phyloP scores from a whole-genome alignment of 768 basidiomycete species.

The Chalciporus sphaerocephalus region DNA sequence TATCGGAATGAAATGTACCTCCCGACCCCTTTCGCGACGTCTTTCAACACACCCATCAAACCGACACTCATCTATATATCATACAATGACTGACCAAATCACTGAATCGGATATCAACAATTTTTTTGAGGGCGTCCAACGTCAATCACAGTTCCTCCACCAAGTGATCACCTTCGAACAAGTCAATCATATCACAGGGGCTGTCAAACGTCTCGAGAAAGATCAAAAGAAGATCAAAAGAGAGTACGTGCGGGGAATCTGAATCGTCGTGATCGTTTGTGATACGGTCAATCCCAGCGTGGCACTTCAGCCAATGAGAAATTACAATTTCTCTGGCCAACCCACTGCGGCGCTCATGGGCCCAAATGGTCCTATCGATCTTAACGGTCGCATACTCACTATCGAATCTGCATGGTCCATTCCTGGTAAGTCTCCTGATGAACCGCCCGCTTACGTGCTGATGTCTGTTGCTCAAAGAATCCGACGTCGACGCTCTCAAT shows the following conservation, averaged over 20 bases:
- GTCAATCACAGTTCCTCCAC: not conserved
- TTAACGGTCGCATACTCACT: not conserved
- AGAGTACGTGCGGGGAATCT: too few species aligned
- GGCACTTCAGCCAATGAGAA: not conserved
- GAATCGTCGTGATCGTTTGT: too few species aligned
- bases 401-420: not conserved
- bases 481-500: not conserved
- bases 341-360: not conserved
- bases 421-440: not conserved
- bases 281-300: too few species aligned
- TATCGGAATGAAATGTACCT: too few species aligned
- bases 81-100: not conserved
- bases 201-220: not conserved
- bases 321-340: not conserved
- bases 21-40: too few species aligned
- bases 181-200: not conserved
- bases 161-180: not conserved
- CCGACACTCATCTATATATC: too few species aligned
- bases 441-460: not conserved
- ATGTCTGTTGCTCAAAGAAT: not conserved
- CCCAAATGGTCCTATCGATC: not conserved
- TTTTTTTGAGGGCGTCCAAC: not conserved
- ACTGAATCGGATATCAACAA: not conserved
- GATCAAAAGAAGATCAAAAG: not conserved
- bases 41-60: too few species aligned